Base-by-base conservation (phyloP, 2,329 filamentous ascomycete species). In the Exophiala sp. region DNA sequence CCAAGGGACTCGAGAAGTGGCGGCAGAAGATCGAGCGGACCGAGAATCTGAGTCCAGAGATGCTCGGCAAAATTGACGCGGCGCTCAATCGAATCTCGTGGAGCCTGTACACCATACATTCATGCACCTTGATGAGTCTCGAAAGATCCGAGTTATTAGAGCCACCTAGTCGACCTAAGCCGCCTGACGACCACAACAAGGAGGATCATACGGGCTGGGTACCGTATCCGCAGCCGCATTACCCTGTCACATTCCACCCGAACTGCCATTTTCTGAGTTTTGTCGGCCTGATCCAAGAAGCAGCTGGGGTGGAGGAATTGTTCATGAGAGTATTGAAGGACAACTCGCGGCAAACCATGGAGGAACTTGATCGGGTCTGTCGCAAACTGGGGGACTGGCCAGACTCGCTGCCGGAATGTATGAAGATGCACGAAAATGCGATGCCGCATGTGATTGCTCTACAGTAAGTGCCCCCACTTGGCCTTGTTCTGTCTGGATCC, bases 1-100 rank as follows among this genome's bases (percentile, higher is more conserved):
- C 61, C 61, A 39, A 46, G 59, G 43, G 62, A 57, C 37, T 65
- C 56, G 59, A 56, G 61, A 50, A 64, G 63, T 52, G 58, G 57
- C n/a, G 50, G 49, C 34, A 58, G 58, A 30, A 57, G 58, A 6
- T 62, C 50, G 18, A 47, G 44, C 44, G 42, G 32, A 38, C 46
- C 43, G 24, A 32, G 27, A 35, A 34, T 18, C 22, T 52, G 23
- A 40, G 44, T 13, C 27, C 29, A 11, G 19, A 41, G 23, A 34
- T 21, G 1, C 32, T 52, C 11, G 27, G 32, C 16, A 44, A 46
- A 5, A 32, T 57, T 35, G 48, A 52, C 24, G 14, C 2, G 22
- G 43, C 14, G 13, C 45, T 57, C 3, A 23, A 43, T 21, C 21
- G 32, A 16, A 48, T 57, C 18, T 27, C 43, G 30, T 57, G 54